These are phyloP conservation scores for Helotiales sp. DNA, from an alignment of 2,329 filamentous ascomycete species.

Conservation along the genomic window DNA sequence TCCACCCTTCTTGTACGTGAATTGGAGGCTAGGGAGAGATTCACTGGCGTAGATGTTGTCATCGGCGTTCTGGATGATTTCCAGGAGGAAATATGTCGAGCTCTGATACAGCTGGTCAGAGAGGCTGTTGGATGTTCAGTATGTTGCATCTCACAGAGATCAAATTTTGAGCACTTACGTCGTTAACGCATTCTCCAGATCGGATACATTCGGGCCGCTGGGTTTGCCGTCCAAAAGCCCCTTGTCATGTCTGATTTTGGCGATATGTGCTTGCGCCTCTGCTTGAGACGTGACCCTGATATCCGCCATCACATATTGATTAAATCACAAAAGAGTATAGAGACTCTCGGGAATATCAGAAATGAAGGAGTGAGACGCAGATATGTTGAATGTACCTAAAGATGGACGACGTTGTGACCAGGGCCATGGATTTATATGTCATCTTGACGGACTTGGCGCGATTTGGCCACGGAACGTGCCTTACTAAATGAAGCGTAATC, in stretches of 20 bases:
- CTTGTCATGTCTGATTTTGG: conserved; percentile 14
- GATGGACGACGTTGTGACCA: not conserved
- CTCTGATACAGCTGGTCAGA: no score
- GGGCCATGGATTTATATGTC: not conserved
- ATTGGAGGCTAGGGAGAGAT: no score
- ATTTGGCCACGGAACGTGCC: not conserved
- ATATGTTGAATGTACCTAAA: no score
- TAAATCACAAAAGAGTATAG: not conserved
- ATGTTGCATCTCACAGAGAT: not conserved
- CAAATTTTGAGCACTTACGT: conserved; percentile 1
- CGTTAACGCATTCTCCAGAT: conserved; percentile 13
- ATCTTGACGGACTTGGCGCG: not conserved
- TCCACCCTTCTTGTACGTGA: no score
- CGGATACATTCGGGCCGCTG: conserved; percentile 8
- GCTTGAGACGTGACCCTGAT: not conserved
- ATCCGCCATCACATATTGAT: not conserved
- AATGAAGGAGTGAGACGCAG: no score
- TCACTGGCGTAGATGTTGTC: no score
- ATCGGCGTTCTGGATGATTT: no score
- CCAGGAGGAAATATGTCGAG: no score
- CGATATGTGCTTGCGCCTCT: conserved; percentile 10
- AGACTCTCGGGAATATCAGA: no score
- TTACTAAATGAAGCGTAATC: not conserved
- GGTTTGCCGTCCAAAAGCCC: conserved; percentile 1
- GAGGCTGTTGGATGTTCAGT: no score